Conservation (phyloP, 2,329 filamentous ascomycete genomes). For the Colletotrichum higginsianum region DNA sequence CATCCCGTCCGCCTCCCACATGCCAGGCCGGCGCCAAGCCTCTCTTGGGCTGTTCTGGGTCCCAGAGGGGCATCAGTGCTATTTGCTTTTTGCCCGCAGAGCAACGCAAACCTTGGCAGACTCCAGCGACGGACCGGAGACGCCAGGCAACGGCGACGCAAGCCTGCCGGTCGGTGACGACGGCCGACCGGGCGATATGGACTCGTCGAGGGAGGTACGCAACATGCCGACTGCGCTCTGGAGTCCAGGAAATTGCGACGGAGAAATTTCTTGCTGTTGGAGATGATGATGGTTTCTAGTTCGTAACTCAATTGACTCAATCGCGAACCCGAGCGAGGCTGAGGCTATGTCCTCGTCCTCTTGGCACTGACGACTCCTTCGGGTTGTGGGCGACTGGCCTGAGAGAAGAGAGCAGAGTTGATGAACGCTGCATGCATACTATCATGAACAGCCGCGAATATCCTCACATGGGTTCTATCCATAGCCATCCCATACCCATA, state of each 20-base stretch:
- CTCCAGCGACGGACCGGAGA: not conserved
- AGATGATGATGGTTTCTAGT: not conserved
- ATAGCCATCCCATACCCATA: no score
- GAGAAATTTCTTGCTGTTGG: not conserved
- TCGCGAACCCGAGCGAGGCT: slow-evolving; percentile 23
- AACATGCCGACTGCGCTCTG: slow-evolving; percentile 8
- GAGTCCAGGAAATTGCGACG: not conserved
- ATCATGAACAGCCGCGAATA: not conserved
- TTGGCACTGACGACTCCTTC: slow-evolving; percentile 15
- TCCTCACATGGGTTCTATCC: no score
- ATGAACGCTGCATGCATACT: not conserved
- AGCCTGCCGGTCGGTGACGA: slow-evolving; percentile 26
- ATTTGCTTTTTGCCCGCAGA: slow-evolving; percentile 20
- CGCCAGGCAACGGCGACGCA: slow-evolving; percentile 32
- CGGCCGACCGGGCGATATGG: slow-evolving; percentile 8
- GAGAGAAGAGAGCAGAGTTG: not conserved
- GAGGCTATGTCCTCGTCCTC: slow-evolving; percentile 10
- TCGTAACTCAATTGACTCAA: not conserved
- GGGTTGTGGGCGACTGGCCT: slow-evolving; percentile 20
- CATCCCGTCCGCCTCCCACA: slow-evolving; percentile 32
- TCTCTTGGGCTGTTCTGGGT: slow-evolving; percentile 1
- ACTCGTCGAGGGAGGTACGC: not conserved
- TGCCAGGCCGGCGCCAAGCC: slow-evolving; percentile 33
- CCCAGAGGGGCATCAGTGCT: slow-evolving; percentile 13
- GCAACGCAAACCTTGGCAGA: slow-evolving; percentile 34